phyloP scores from a whole-genome alignment of 306 rosid species.

The Lathyrus sativus region DNA sequence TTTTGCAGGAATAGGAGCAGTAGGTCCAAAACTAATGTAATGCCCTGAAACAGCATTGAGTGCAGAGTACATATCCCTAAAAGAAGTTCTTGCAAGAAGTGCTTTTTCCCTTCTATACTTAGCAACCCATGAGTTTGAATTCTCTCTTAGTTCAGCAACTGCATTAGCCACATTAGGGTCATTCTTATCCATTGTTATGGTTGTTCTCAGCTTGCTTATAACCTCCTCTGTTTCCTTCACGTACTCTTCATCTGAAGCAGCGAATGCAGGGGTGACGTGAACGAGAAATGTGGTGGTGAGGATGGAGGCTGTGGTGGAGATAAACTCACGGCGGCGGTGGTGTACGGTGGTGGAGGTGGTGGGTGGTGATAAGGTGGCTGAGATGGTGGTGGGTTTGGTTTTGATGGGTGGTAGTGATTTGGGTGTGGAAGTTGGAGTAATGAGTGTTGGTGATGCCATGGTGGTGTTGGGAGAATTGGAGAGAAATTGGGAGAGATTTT shows the following conservation, averaged over 20 bases:
- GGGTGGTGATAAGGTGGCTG: constrained; percentile 25
- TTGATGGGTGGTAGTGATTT: constrained; percentile 59
- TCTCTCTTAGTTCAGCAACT: constrained; percentile 75
- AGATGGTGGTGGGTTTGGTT: constrained; percentile 44
- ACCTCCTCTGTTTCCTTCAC: constrained; percentile 78
- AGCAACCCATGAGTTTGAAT: constrained; percentile 90
- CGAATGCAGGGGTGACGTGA: constrained; percentile 54
- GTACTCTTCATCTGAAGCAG: constrained; percentile 75
- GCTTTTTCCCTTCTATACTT: constrained; percentile 85
- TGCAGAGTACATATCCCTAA: constrained; percentile 89
- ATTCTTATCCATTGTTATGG: constrained; percentile 69
- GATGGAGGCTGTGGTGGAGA: constrained; percentile 54
- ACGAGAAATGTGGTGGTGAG: constrained; percentile 43
- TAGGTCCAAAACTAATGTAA: constrained; percentile 91
- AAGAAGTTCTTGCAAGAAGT: constrained; percentile 76
- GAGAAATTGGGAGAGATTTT: constrained; percentile 1
- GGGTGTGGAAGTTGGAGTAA: constrained; percentile 85
- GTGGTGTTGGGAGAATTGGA: constrained; percentile 4
- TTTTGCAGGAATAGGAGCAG: constrained; percentile 90
- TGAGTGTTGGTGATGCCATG: constrained; percentile 83
- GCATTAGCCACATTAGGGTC: constrained; percentile 81
- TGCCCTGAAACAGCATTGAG: constrained; percentile 91
- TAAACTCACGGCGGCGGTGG: constrained; percentile 69
- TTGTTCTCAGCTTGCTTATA: constrained; percentile 67
- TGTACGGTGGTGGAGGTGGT: constrained; percentile 2